Conservation (phyloP, 2,329 filamentous ascomycete genomes). For the Exophiala sp. region DNA sequence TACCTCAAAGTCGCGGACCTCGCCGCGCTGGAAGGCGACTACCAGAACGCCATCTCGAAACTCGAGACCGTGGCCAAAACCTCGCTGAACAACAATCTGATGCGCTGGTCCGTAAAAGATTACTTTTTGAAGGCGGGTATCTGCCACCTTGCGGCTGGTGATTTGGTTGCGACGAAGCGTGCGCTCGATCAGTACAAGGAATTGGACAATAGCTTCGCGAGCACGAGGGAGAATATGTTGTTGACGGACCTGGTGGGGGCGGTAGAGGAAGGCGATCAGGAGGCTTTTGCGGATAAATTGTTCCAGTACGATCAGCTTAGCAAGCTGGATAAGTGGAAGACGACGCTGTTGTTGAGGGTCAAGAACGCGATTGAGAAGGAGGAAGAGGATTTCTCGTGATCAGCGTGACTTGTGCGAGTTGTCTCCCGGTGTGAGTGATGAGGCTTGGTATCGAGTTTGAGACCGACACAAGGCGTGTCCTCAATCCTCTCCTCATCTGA, state of each 20-base stretch:
- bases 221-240: constrained; percentile 76
- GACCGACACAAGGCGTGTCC: too few relatives aligned
- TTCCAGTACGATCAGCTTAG: constrained; percentile 89
- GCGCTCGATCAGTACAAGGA: constrained; percentile 81
- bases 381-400: constrained; percentile 65
- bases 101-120: constrained; percentile 92
- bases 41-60: constrained; percentile 74
- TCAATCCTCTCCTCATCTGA: too few relatives aligned
- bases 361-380: constrained; percentile 77
- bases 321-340: constrained; percentile 98
- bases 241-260: constrained; percentile 72
- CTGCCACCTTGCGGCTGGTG: constrained; percentile 74
- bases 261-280: constrained; percentile 73
- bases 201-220: constrained; percentile 70
- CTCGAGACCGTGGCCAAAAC: constrained; percentile 80
- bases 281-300: constrained; percentile 78
- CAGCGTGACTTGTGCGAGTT: too few relatives aligned
- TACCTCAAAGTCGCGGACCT: constrained; percentile 91
- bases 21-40: constrained; percentile 75
- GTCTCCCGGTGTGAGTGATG: neutral
- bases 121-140: constrained; percentile 93
- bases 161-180: constrained; percentile 73
- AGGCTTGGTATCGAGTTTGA: too few relatives aligned
- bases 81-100: constrained; percentile 82
- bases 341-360: constrained; percentile 72